These are phyloP conservation scores for Pythium apleroticum DNA, from an alignment of 352 stramenopile species.

Conservation along the genomic window DNA sequence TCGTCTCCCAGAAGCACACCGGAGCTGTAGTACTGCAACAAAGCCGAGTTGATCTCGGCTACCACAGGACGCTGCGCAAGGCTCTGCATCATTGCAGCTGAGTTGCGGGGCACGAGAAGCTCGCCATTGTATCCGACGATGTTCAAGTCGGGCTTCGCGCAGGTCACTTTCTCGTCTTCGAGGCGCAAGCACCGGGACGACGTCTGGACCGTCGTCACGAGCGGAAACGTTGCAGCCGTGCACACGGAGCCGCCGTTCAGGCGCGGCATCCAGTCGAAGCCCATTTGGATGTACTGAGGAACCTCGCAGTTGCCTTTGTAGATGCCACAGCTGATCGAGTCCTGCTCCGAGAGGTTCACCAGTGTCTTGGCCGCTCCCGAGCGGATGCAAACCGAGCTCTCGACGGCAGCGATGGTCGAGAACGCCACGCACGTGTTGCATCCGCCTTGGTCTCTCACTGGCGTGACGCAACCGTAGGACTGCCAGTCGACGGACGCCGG, in stretches of 20 bases:
- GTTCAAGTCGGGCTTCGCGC: constrained; percentile 11
- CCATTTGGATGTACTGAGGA: constrained; percentile 4
- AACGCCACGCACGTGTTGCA: constrained; percentile 29
- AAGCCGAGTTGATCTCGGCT: not conserved
- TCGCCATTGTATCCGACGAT: constrained; percentile 6
- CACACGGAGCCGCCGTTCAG: constrained; percentile 23
- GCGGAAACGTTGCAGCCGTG: constrained; percentile 5
- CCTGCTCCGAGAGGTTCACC: not conserved
- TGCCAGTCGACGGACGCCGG: constrained; percentile 21
- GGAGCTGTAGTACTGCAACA: constrained; percentile 19
- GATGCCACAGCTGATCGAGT: not conserved
- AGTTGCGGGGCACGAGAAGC: constrained; percentile 2
- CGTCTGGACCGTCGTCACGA: too few relatives aligned
- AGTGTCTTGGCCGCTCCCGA: not conserved
- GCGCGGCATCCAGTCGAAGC: constrained; percentile 10
- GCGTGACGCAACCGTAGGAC: constrained; percentile 25
- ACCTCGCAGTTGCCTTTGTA: not conserved
- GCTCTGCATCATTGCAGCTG: not conserved
- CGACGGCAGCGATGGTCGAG: constrained; percentile 22
- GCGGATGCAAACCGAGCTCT: constrained; percentile 1
- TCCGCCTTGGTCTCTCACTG: constrained; percentile 26
- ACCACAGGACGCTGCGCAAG: constrained; percentile 9
- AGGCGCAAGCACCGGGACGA: constrained; percentile 3
- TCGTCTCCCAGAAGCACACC: constrained; percentile 20
- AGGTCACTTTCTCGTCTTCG: not conserved